These are phyloP conservation scores for Phytopythium montanum DNA, from an alignment of 352 stramenopile species.

Conservation along the genomic window DNA sequence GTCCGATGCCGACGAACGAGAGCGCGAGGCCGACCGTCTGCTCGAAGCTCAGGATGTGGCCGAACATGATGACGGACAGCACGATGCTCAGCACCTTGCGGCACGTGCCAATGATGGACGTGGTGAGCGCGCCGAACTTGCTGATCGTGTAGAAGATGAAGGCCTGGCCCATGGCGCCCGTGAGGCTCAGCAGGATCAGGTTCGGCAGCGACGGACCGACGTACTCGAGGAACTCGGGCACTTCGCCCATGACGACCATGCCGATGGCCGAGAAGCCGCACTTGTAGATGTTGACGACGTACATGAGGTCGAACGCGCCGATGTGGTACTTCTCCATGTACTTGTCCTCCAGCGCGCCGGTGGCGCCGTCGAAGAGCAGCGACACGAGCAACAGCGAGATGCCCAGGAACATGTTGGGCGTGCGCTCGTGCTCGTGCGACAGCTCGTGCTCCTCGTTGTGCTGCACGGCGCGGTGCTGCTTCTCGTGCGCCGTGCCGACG, in stretches of 20 bases:
- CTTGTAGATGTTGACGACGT: constrained; percentile 87
- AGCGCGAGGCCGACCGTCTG: constrained; percentile 63
- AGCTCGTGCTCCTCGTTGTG: constrained; percentile 44
- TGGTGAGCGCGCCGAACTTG: constrained; percentile 83
- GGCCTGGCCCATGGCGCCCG: constrained; percentile 70
- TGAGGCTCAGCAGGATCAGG: constrained; percentile 70
- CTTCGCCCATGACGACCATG: constrained; percentile 70
- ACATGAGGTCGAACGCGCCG: constrained; percentile 85
- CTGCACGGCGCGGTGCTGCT: constrained; percentile 41
- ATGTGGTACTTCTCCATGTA: constrained; percentile 82
- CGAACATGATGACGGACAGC: constrained; percentile 79
- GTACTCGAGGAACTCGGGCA: constrained; percentile 60
- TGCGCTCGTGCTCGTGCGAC: constrained; percentile 42
- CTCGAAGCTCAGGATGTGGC: constrained; percentile 64
- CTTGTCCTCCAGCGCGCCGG: constrained; percentile 77
- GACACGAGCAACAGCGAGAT: constrained; percentile 67
- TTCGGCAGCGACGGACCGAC: constrained; percentile 53
- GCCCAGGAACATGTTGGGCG: constrained; percentile 61
- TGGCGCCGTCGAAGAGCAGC: constrained; percentile 75
- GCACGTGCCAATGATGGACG: constrained; percentile 82
- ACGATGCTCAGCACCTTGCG: constrained; percentile 86
- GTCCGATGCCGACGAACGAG: constrained; percentile 63
- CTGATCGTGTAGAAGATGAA: constrained; percentile 89
- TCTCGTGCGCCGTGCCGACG: constrained; percentile 66
- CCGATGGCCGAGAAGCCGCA: constrained; percentile 56